phyloP scores from a whole-genome alignment of 2,329 filamentous ascomycete genomes.

The Cladobotryum mycophilum region DNA sequence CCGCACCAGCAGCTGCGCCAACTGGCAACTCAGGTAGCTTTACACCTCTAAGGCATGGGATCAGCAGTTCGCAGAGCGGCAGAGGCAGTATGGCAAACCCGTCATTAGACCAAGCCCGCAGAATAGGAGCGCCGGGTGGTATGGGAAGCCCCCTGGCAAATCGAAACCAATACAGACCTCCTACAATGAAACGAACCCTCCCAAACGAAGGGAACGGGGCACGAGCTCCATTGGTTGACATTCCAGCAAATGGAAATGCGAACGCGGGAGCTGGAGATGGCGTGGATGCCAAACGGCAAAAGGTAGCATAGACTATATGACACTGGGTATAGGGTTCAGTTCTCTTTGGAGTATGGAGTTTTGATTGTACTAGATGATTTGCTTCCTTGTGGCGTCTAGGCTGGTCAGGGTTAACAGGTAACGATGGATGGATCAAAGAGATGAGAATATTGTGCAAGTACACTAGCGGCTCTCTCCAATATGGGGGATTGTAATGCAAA shows the following conservation, averaged over 20 bases:
- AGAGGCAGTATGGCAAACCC: conserved; percentile 45
- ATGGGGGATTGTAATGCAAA: no score
- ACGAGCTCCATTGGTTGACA: conserved; percentile 44
- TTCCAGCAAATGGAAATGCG: conserved; percentile 30
- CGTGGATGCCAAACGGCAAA: conserved; percentile 48
- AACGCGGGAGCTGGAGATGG: conserved; percentile 20
- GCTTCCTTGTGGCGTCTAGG: neutral
- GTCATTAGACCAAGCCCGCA: conserved; percentile 46
- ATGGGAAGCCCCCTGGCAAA: conserved; percentile 53
- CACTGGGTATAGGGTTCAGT: conserved; percentile 21
- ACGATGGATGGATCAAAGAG: neutral
- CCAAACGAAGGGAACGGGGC: conserved; percentile 22
- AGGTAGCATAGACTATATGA: conserved; percentile 31
- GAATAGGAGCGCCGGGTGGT: conserved; percentile 53
- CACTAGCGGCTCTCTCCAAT: neutral
- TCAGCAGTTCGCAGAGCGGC: conserved; percentile 20
- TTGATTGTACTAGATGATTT: neutral
- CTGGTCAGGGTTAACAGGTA: neutral
- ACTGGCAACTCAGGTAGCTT: conserved; percentile 21
- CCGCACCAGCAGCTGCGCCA: conserved; percentile 15
- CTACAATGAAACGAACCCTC: conserved; percentile 50
- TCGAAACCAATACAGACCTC: conserved; percentile 51
- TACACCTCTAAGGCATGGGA: conserved; percentile 25
- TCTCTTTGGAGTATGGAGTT: neutral
- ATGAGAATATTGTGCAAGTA: neutral